Percentiles rank a stretch among this genome's conserved stretches.
phyloP scores from a whole-genome alignment of 2,329 filamentous ascomycete species.

The Clonostachys sp. region DNA sequence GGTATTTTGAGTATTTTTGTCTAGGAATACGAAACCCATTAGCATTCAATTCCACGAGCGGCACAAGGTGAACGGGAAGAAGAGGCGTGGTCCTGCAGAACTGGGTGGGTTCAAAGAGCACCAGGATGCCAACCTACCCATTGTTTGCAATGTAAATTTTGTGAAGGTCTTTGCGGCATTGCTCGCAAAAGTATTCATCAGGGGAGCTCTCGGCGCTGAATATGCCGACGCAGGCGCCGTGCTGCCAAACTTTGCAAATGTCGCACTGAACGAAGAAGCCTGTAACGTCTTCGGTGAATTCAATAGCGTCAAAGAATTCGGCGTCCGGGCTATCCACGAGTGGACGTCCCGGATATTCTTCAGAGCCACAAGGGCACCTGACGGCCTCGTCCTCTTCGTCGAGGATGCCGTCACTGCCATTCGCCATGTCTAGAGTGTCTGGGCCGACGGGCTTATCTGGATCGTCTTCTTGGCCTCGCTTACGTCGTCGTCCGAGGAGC shows the following conservation, averaged over 20 bases:
- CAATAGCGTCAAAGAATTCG: conserved; percentile 53
- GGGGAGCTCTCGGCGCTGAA: conserved; percentile 90
- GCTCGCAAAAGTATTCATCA: conserved; percentile 97
- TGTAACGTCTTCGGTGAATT: conserved; percentile 78
- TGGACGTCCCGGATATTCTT: conserved; percentile 87
- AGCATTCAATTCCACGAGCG: conserved; percentile 16
- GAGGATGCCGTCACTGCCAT: conserved; percentile 67
- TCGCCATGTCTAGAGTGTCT: conserved; percentile 44
- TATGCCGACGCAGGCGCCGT: conserved; percentile 95
- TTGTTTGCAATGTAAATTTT: conserved; percentile 74
- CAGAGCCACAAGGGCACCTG: conserved; percentile 88
- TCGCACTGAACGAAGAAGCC: conserved; percentile 98
- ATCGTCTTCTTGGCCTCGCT: conserved; percentile 66
- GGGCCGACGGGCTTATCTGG: conserved; percentile 36
- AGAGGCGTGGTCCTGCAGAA: background rate
- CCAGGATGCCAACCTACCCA: conserved; percentile 61
- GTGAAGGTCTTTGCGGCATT: conserved; percentile 88
- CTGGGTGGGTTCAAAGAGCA: background rate
- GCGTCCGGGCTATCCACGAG: conserved; percentile 55
- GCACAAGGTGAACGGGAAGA: background rate
- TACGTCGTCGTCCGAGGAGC: conserved; percentile 72
- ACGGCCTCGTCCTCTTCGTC: conserved; percentile 87
- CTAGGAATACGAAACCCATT: conserved; percentile 33
- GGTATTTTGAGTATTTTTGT: conserved; percentile 63
- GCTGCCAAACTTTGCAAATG: conserved; percentile 97